These are phyloP conservation scores for Mycena chlorophos DNA, from an alignment of 768 basidiomycete genomes.

Conservation along the genomic window DNA sequence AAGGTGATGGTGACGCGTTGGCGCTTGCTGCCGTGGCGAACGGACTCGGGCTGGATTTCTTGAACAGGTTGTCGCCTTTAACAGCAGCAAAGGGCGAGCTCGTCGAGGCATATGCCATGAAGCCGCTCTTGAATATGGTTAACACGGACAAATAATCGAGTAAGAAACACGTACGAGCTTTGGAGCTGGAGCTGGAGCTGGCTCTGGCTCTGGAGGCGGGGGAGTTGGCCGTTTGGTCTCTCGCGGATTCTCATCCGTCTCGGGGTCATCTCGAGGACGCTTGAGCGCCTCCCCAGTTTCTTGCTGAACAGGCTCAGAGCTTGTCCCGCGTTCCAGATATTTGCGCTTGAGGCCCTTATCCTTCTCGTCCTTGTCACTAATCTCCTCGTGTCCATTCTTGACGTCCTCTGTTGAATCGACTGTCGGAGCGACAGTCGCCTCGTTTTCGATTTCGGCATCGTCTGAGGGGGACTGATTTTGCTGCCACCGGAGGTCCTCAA, in stretches of 20 bases:
- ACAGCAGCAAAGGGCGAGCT: slow-evolving; percentile 74
- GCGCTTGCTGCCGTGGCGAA: slow-evolving; percentile 29
- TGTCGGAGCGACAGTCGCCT: slow-evolving; percentile 8
- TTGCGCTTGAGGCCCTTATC: slow-evolving; percentile 75
- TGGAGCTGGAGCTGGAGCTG: slow-evolving; percentile 37
- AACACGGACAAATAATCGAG: slow-evolving; percentile 13
- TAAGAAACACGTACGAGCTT: slow-evolving; percentile 46
- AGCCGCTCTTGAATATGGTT: slow-evolving; percentile 53
- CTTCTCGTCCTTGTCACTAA: slow-evolving; percentile 47
- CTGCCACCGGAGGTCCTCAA: slow-evolving; percentile 76
- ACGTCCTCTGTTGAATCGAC: slow-evolving; percentile 14
- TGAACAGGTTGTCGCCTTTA: slow-evolving; percentile 64
- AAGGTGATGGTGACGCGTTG: slow-evolving; percentile 20
- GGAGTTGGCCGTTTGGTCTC: slow-evolving; percentile 52
- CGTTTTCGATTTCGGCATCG: slow-evolving; percentile 9
- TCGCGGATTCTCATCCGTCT: slow-evolving; percentile 29
- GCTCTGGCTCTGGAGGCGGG: slow-evolving; percentile 54
- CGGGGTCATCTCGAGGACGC: slow-evolving; percentile 22
- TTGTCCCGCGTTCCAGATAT: slow-evolving; percentile 64
- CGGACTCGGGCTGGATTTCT: slow-evolving; percentile 37
- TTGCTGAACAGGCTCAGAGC: slow-evolving; percentile 49
- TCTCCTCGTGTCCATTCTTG: slow-evolving; percentile 28
- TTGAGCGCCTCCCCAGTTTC: slow-evolving; percentile 20
- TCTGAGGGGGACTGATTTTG: slow-evolving; percentile 33
- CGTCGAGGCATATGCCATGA: slow-evolving; percentile 77